phyloP scores from a whole-genome alignment of 352 stramenopile species.

The Elongisporangium undulatum region DNA sequence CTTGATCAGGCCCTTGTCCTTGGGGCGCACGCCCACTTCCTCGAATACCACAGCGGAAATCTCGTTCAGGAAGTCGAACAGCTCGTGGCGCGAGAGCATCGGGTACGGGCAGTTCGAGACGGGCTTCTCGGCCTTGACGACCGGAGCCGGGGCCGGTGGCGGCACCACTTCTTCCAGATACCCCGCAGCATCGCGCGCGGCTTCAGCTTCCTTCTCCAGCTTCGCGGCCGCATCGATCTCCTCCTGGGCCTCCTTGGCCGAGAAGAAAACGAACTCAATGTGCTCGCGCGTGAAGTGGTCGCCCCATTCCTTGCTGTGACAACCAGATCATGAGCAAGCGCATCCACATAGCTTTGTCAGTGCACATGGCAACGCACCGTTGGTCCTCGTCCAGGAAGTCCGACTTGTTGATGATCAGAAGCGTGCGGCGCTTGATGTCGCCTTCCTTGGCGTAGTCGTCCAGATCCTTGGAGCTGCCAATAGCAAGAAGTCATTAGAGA shows the following conservation, averaged over 20 bases:
- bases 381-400: constrained; percentile 96
- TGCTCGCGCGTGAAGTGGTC: constrained; percentile 92
- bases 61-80: constrained; percentile 64
- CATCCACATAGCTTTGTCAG: neutral
- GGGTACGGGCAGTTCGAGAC: constrained; percentile 28
- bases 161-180: constrained; percentile 22
- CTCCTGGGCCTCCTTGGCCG: constrained; percentile 93
- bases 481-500: constrained; percentile 1
- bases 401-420: constrained; percentile 99
- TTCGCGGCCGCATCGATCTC: constrained; percentile 84
- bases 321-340: neutral
- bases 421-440: constrained; percentile 80
- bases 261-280: constrained; percentile 97
- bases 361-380: constrained; percentile 36
- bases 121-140: constrained; percentile 9
- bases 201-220: constrained; percentile 34
- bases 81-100: constrained; percentile 65
- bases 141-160: constrained; percentile 5
- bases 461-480: constrained; percentile 90
- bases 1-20: constrained; percentile 84
- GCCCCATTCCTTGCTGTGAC: constrained; percentile 82
- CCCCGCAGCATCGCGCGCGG: constrained; percentile 19
- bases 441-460: constrained; percentile 94
- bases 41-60: constrained; percentile 52
- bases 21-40: constrained; percentile 59